Conservation (phyloP, 495 filamentous ascomycete species). For the Talaromyces adpressus region DNA sequence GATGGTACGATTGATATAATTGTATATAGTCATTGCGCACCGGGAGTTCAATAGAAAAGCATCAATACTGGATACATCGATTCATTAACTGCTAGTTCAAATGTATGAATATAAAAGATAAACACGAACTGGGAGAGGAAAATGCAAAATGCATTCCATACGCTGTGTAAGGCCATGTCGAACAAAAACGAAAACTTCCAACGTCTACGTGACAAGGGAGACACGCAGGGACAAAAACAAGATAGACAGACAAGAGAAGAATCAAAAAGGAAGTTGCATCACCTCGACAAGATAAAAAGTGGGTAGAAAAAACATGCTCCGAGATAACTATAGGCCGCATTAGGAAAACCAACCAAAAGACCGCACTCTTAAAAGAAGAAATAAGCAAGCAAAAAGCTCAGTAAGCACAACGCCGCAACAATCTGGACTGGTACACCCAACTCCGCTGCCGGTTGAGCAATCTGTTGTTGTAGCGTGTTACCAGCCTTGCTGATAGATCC, state of each 20-base stretch:
- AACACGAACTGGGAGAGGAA: not conserved
- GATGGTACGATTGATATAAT: not conserved
- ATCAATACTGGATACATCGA: not conserved
- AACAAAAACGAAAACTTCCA: not conserved
- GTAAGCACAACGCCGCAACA: slow-evolving; percentile 73
- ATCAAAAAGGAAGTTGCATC: not conserved
- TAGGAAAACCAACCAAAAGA: slow-evolving; percentile 14
- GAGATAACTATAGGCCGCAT: slow-evolving; percentile 10
- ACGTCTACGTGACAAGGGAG: not conserved
- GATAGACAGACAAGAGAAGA: not conserved
- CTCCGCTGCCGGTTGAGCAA: slow-evolving; percentile 37
- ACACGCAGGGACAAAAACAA: not conserved
- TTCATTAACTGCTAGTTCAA: not conserved
- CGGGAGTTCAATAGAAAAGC: not conserved
- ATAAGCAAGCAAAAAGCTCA: slow-evolving; percentile 90
- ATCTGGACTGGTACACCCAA: slow-evolving; percentile 83
- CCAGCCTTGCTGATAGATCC: slow-evolving; percentile 27
- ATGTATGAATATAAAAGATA: not conserved
- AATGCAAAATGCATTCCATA: not conserved
- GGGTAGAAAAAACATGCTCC: not conserved
- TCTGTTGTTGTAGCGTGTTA: slow-evolving; percentile 39
- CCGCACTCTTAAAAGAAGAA: slow-evolving; percentile 69
- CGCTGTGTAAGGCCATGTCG: not conserved
- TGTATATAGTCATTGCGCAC: not conserved
- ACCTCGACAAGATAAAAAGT: not conserved